These are phyloP conservation scores for Penicillium rolfsii DNA, from an alignment of 2,329 filamentous ascomycete species.

Conservation along the genomic window DNA sequence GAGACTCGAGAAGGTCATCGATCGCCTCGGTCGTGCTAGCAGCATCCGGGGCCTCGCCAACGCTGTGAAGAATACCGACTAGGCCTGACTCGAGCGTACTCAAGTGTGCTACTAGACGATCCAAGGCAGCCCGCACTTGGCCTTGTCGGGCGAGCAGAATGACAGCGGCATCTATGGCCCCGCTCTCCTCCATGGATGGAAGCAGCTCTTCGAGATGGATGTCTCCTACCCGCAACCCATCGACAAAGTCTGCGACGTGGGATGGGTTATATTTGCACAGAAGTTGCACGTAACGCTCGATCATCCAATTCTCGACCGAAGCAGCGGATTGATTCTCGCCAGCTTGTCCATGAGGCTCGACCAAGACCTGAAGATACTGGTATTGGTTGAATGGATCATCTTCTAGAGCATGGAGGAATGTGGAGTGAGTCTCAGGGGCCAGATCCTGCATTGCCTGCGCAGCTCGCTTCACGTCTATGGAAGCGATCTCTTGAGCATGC, in stretches of 20 bases:
- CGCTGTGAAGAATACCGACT: conserved; percentile 69
- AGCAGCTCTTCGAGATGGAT: conserved; percentile 78
- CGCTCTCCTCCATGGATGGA: conserved; percentile 84
- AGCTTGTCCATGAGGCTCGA: conserved; percentile 63
- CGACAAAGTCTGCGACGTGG: conserved; percentile 85
- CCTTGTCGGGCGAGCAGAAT: conserved; percentile 89
- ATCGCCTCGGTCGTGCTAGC: conserved; percentile 66
- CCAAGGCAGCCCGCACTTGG: conserved; percentile 79
- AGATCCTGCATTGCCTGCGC: conserved; percentile 67
- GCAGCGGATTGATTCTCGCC: conserved; percentile 37
- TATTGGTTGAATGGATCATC: conserved; percentile 69
- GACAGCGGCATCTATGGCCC: conserved; percentile 89
- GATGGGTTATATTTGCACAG: conserved; percentile 84
- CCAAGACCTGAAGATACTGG: conserved; percentile 72
- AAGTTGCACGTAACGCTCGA: conserved; percentile 84
- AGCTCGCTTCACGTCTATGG: conserved; percentile 66
- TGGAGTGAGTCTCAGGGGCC: conserved; percentile 67
- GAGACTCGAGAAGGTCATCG: conserved; percentile 71
- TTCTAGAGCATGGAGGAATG: conserved; percentile 64
- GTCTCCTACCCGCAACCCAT: conserved; percentile 73
- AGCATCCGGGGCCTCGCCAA: conserved; percentile 59
- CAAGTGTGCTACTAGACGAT: conserved; percentile 79
- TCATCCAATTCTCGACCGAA: conserved; percentile 60
- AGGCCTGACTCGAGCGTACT: conserved; percentile 78
- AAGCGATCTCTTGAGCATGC: conserved; percentile 68